phyloP scores from a whole-genome alignment of 2,329 filamentous ascomycete genomes.

The Penicillium sp. region DNA sequence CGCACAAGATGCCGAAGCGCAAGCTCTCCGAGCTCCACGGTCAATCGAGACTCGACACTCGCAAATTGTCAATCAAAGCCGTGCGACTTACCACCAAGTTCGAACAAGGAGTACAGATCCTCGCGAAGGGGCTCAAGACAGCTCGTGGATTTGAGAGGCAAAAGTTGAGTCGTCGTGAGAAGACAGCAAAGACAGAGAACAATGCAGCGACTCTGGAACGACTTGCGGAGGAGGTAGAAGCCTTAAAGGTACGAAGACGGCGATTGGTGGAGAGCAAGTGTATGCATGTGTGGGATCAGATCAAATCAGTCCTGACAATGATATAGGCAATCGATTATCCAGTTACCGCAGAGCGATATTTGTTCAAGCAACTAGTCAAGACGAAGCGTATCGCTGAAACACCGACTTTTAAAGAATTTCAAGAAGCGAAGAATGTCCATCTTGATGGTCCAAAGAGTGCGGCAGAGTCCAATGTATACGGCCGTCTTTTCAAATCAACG shows the following conservation, averaged over 20 bases:
- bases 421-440: slow-evolving; percentile 33
- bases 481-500: slow-evolving; percentile 54
- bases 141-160: slow-evolving; percentile 58
- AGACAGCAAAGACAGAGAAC: slow-evolving; percentile 45
- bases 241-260: slow-evolving; percentile 46
- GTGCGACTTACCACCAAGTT: slow-evolving; percentile 44
- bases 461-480: slow-evolving; percentile 53
- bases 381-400: slow-evolving; percentile 53
- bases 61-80: slow-evolving; percentile 29
- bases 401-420: slow-evolving; percentile 42
- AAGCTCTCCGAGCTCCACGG: slow-evolving; percentile 33
- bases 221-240: slow-evolving; percentile 50
- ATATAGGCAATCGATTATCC: slow-evolving; percentile 46
- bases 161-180: slow-evolving; percentile 55
- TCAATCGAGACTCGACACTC: slow-evolving; percentile 15
- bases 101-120: slow-evolving; percentile 44
- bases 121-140: slow-evolving; percentile 51
- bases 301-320: slow-evolving; percentile 1
- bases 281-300: neutral
- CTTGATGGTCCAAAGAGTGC: slow-evolving; percentile 37
- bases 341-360: slow-evolving; percentile 46
- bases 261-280: too few relatives aligned
- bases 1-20: slow-evolving; percentile 35
- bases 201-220: slow-evolving; percentile 39
- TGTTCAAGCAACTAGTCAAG: slow-evolving; percentile 52